Evolutionary conservation across 257 asterid genomes (phyloP), one percentile per base, ranked within the genome.

Genomic region (Anisodus tanguticus): DNA sequence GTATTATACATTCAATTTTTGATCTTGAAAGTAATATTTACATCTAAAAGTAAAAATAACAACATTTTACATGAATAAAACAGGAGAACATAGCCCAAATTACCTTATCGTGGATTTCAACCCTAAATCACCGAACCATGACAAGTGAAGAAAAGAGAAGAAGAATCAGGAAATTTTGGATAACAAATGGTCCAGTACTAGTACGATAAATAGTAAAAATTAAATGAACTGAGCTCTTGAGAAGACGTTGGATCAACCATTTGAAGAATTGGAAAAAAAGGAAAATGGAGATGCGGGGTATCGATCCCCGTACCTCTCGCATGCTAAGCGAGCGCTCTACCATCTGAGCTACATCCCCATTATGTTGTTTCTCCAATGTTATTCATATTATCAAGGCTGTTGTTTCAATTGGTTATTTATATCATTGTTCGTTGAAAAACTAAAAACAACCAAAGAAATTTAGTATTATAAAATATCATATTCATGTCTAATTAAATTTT

Each of bases 291-390:
- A 90, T 86, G 90, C 91, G 90, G 89, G 89, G 89, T 85, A 86
- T 87, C 89, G 90, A 89, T 86, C 89, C 90, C 90, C 90, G 87
- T 85, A 80, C 89, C 90, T 87, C 88, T 90, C 91, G 88, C 91
- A 88, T 84, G 89, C 90, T 83, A 86, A 87, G 90, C 90, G 89
- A 89, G 90, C 86, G 89, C 90, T 91, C 91, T 91, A 91, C 93
- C 93, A 88, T 91, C 91, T 89, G 92, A 89, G 91, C 92, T 91
- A 91, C 92, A 91, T 87, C 91, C 92, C 92, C 93, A 6, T 31
- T 31, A 31, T 1, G 35, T 31, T 31, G 26, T 22, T 0, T 22
- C 0, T 22, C 26, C 26, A 22, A 22, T 22, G 26, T 22, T 22
- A 22, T 22, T 22, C 26, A 0, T 22, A 22, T 22, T 31, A 31